Evolutionary conservation across 495 filamentous ascomycete species (phyloP).

Genomic region (Aspergillus homomorphus): DNA sequence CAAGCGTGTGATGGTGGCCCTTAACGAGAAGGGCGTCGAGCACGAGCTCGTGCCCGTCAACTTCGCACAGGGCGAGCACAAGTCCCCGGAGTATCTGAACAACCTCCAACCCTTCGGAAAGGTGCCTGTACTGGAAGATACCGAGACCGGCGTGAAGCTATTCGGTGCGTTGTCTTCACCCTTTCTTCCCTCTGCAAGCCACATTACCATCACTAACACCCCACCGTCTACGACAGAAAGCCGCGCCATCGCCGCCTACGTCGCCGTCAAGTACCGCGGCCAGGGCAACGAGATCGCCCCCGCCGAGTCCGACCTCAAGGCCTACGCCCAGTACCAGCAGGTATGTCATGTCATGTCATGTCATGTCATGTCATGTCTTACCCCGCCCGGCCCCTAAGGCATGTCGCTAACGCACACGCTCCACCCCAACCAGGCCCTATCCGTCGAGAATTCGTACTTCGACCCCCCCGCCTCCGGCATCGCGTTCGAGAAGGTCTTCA

Average conservation of each 20-base stretch:
- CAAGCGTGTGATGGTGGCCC: background rate
- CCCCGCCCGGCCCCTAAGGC: too few species aligned
- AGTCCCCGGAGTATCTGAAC: background rate
- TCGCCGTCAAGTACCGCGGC: slow-evolving; percentile 2
- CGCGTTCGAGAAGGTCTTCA: slow-evolving; percentile 5
- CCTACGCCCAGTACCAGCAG: slow-evolving; percentile 1
- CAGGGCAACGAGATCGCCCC: slow-evolving; percentile 1
- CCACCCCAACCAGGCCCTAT: background rate
- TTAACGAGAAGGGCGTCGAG: slow-evolving; percentile 3
- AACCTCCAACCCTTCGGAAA: slow-evolving; percentile 1
- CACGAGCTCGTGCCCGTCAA: background rate
- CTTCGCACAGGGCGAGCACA: background rate
- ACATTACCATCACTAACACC: background rate
- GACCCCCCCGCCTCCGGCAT: background rate
- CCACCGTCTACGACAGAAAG: background rate
- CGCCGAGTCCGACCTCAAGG: background rate
- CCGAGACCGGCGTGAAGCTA: background rate
- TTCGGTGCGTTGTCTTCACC: background rate
- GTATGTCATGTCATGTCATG: background rate
- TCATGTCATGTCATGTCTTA: background rate
- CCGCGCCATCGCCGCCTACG: background rate
- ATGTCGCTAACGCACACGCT: background rate
- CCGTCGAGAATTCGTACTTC: slow-evolving; percentile 3
- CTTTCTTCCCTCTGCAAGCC: background rate
- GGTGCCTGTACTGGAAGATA: slow-evolving; percentile 1